Percentiles rank a stretch among this genome's conserved stretches.
These are phyloP conservation scores for Tuber calosporum DNA, from an alignment of 495 filamentous ascomycete species.

Conservation along the genomic window DNA sequence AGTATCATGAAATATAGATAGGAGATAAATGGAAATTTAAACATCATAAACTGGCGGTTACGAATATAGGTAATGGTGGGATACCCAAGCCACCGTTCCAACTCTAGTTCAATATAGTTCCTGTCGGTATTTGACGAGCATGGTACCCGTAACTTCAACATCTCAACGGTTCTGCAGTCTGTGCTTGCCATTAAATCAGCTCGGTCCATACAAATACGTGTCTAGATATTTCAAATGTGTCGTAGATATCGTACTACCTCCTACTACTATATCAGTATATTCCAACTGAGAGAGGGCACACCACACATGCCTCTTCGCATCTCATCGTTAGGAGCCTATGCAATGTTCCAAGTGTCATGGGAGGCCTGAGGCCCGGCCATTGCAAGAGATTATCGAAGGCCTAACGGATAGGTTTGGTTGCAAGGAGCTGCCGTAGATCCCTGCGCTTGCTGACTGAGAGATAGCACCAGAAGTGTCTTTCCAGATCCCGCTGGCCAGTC, in stretches of 20 bases:
- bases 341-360: conserved; percentile 14
- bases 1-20: no score
- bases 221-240: conserved; percentile 13
- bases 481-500: conserved; percentile 4
- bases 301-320: not conserved
- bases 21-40: no score
- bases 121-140: not conserved
- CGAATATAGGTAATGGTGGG: not conserved
- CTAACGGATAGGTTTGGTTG: not conserved
- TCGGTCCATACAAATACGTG: conserved; percentile 8
- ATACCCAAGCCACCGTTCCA: not conserved
- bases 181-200: not conserved
- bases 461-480: conserved; percentile 19
- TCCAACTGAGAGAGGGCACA: rapidly evolving
- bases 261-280: not conserved
- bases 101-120: not conserved
- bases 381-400: conserved; percentile 11
- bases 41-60: not conserved
- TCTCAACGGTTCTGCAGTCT: not conserved
- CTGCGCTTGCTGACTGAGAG: conserved; percentile 13
- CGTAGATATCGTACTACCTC: conserved; percentile 23
- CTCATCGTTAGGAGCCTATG: conserved; percentile 19
- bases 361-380: conserved; percentile 17
- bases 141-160: conserved; percentile 9
- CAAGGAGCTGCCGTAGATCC: conserved; percentile 18